phyloP scores from a whole-genome alignment of 148 eudicot genomes.

The Cornus controversa region DNA sequence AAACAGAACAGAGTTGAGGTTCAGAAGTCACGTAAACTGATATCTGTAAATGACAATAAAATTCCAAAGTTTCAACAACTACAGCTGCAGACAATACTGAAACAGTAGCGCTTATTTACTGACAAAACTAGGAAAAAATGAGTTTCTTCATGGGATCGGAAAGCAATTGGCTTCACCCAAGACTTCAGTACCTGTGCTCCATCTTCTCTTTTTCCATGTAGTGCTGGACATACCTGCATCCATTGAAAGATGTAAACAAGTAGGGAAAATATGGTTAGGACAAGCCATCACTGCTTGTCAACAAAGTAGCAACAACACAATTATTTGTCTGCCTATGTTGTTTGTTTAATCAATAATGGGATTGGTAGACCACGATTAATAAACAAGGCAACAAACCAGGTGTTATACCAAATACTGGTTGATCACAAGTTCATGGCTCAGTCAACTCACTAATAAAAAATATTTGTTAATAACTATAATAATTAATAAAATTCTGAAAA shows the following conservation, averaged over 20 bases:
- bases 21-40: background rate
- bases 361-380: no score
- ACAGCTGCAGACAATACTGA: slow-evolving; percentile 4
- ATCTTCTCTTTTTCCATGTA: slow-evolving; percentile 73
- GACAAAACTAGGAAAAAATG: background rate
- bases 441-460: no score
- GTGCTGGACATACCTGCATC: slow-evolving; percentile 45
- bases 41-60: background rate
- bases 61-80: background rate
- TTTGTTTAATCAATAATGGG: no score
- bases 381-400: no score
- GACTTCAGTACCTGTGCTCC: slow-evolving; percentile 59
- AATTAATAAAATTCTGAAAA: no score
- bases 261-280: background rate
- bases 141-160: background rate
- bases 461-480: no score
- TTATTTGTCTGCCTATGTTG: background rate
- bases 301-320: background rate
- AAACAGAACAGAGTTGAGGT: background rate
- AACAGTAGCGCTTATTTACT: background rate
- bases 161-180: background rate
- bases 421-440: background rate
- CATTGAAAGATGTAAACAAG: background rate
- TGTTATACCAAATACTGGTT: background rate
- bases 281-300: background rate